Evolutionary conservation across 106 monocot species (phyloP).

Genomic region (Dioscorea dumetorum): DNA sequence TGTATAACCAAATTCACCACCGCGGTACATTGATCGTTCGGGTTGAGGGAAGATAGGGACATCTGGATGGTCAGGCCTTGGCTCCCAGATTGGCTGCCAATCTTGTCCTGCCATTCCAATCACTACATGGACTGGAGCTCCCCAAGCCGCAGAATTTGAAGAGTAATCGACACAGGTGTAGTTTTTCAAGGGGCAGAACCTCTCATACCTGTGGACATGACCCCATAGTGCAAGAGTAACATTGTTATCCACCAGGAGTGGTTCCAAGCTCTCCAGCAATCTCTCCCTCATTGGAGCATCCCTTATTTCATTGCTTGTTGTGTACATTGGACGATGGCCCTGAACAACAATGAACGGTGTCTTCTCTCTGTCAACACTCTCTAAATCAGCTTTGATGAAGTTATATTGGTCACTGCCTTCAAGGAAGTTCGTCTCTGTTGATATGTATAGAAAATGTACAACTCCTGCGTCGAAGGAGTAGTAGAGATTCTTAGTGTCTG

Average conservation of each 20-base stretch:
- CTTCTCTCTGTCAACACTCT: slow-evolving; percentile 58
- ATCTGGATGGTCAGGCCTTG: slow-evolving; percentile 58
- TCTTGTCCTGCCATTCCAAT: slow-evolving; percentile 98
- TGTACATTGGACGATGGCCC: slow-evolving; percentile 98
- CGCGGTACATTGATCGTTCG: slow-evolving; percentile 69
- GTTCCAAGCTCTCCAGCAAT: slow-evolving; percentile 71
- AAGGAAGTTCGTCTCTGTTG: slow-evolving; percentile 91
- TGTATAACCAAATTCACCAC: slow-evolving; percentile 92
- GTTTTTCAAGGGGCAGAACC: slow-evolving; percentile 83
- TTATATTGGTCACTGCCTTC: slow-evolving; percentile 77
- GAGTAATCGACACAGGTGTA: slow-evolving; percentile 42
- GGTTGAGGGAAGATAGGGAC: slow-evolving; percentile 75
- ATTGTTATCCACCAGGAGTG: slow-evolving; percentile 69
- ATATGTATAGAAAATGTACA: slow-evolving; percentile 91
- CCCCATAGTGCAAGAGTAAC: slow-evolving; percentile 97
- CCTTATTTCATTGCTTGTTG: slow-evolving; percentile 68
- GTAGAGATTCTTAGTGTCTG: slow-evolving; percentile 69
- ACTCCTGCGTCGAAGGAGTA: slow-evolving; percentile 83
- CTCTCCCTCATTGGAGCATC: slow-evolving; percentile 57
- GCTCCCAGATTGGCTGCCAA: slow-evolving; percentile 86
- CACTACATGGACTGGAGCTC: slow-evolving; percentile 68
- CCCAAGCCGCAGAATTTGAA: slow-evolving; percentile 19
- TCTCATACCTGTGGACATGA: slow-evolving; percentile 96
- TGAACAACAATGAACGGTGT: slow-evolving; percentile 89
- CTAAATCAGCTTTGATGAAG: slow-evolving; percentile 75